These are phyloP conservation scores for Gonium pectorale DNA, from an alignment of 139 green algal species.

Conservation along the genomic window DNA sequence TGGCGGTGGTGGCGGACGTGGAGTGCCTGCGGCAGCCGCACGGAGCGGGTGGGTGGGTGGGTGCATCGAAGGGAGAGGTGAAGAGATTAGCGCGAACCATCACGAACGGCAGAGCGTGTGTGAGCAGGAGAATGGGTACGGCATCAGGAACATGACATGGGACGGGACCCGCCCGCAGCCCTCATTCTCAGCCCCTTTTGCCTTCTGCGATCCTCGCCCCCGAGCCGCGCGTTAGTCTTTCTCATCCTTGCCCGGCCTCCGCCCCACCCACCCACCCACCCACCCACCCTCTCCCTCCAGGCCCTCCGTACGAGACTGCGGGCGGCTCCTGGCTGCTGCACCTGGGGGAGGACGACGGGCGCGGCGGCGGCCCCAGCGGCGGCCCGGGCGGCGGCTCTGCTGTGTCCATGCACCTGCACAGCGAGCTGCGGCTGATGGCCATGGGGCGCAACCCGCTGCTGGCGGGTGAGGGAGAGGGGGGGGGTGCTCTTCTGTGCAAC, in stretches of 20 bases:
- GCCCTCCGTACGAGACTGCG: not conserved
- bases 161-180: no score
- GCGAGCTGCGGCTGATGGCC: slow-evolving; percentile 11
- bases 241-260: no score
- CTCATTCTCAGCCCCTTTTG: no score
- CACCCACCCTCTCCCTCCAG: not conserved
- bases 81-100: no score
- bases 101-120: no score
- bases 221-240: no score
- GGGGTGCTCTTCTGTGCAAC: no score
- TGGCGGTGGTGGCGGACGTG: slow-evolving; percentile 9
- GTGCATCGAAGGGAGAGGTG: no score
- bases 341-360: not conserved
- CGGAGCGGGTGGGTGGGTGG: slow-evolving; percentile 8
- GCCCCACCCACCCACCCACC: not conserved
- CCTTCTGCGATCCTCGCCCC: no score
- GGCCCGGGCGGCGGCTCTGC: not conserved
- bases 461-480: not conserved
- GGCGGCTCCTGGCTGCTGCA: slow-evolving; percentile 29
- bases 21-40: not conserved
- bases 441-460: slow-evolving; percentile 18
- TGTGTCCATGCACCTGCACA: slow-evolving; percentile 35
- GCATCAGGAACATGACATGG: no score
- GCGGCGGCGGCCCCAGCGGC: not conserved
- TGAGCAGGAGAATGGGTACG: no score